Conservation (phyloP, 768 basidiomycete species). For the Rhizopogon vesiculosus region DNA sequence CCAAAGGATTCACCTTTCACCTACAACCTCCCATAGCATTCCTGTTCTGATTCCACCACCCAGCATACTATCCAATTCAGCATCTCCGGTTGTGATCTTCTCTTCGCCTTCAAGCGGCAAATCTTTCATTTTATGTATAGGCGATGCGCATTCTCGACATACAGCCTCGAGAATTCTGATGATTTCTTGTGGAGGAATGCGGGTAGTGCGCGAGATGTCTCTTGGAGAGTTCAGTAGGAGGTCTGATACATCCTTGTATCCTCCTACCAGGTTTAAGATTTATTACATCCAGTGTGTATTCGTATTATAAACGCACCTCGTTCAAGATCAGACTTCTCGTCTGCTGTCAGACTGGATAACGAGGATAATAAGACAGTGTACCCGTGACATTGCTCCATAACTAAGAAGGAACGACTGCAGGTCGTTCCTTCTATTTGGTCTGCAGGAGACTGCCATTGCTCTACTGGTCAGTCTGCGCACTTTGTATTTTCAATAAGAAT, state of each 20-base stretch:
- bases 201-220: constrained; percentile 56
- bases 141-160: constrained; percentile 37
- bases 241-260: constrained; percentile 42
- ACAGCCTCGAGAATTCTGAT: constrained; percentile 46
- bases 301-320: constrained; percentile 27
- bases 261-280: constrained; percentile 31
- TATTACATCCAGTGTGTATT: neutral
- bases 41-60: constrained; percentile 79
- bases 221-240: constrained; percentile 43
- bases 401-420: no score
- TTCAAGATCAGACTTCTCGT: constrained; percentile 31
- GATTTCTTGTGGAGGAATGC: constrained; percentile 43
- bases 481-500: no score
- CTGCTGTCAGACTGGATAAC: constrained; percentile 20
- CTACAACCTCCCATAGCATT: constrained; percentile 83
- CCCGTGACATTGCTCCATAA: no score
- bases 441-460: neutral
- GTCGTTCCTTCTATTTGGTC: no score
- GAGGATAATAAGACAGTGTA: constrained; percentile 3
- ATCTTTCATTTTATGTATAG: constrained; percentile 37
- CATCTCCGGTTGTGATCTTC: constrained; percentile 72
- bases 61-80: constrained; percentile 57
- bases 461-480: neutral
- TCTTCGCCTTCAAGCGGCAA: constrained; percentile 32
- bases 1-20: constrained; percentile 66